Conservation (phyloP, 2,329 filamentous ascomycete species). For the Parafenestella ontariensis region DNA sequence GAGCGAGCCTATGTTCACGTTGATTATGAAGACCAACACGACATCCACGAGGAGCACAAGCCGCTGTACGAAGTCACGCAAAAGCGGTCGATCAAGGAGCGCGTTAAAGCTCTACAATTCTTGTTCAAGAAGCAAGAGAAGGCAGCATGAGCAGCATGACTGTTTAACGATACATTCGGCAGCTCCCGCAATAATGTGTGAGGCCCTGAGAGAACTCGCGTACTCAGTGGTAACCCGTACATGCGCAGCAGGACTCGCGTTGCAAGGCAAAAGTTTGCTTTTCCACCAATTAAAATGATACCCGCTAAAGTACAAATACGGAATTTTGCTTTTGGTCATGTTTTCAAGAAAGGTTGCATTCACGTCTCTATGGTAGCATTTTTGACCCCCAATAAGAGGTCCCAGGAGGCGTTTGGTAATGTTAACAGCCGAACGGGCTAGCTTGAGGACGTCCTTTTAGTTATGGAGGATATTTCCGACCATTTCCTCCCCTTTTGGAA, state of each 20-base stretch:
- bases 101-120: slow-evolving; percentile 35
- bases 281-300: background rate
- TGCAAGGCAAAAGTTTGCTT: background rate
- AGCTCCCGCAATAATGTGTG: background rate
- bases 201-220: background rate
- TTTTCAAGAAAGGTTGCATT: background rate
- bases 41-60: slow-evolving; percentile 50
- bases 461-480: too few species aligned
- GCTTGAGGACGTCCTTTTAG: too few species aligned
- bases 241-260: background rate
- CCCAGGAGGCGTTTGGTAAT: too few species aligned
- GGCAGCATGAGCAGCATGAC: background rate
- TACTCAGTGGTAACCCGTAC: background rate
- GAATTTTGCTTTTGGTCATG: background rate
- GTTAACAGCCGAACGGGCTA: too few species aligned
- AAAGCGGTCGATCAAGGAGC: slow-evolving; percentile 42
- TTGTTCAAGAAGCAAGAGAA: slow-evolving; percentile 30
- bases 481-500: too few species aligned
- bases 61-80: slow-evolving; percentile 46
- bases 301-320: background rate
- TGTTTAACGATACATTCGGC: background rate
- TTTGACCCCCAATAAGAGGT: background rate
- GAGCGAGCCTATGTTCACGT: slow-evolving; percentile 59
- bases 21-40: slow-evolving; percentile 54
- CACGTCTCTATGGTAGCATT: background rate